Evolutionary conservation across 768 basidiomycete species (phyloP), one percentile per base, ranked within the genome.

Genomic region (Cantharellus cinnabarinus): DNA sequence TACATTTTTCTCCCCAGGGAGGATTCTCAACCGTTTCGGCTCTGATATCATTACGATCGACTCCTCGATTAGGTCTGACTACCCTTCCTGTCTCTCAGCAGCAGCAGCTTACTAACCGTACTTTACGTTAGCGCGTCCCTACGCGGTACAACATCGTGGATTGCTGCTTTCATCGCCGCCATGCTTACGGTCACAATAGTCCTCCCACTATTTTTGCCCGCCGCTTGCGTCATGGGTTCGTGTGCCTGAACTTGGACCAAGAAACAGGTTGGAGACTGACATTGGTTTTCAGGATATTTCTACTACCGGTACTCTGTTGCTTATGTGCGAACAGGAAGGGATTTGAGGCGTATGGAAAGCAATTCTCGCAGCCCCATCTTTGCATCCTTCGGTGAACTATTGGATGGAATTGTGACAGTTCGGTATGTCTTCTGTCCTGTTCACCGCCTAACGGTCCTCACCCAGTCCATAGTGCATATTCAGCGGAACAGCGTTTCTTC

Each of bases 1-100:
- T 5, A 59, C 50, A 3, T 51, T 5, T 58, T 41, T 59, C 5
- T 68, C 66, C 37, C 58, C 66, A 79, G 85, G 87, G 42, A 82
- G 86, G 2, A 82, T 91, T 76, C 74, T 91, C 64, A 91, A 90
- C 69, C 78, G 89, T 3, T 90, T 91, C 66, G 83, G 80, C 65
- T 83, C 81, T 72, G 89, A 94, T 65, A 76, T 93, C 41, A 89
- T 90, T 68, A 89, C 85, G 0, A 84, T 94, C 20, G 91, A 94
- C 66, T 75, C 75, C 0, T 81, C 80, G 2, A 71, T 89, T 40
- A 79, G 82, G 0, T 68, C 10, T 29, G 20, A 29, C 20, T 29
- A 29, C 20, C 20, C 20, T 10, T 29, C 1, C 29, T 10, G 44
- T 48, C 44, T 29, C 44, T 48, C 44, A 48, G 10, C 44, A 48